phyloP scores from a whole-genome alignment of 257 asterid species.

The Avicennia marina region DNA sequence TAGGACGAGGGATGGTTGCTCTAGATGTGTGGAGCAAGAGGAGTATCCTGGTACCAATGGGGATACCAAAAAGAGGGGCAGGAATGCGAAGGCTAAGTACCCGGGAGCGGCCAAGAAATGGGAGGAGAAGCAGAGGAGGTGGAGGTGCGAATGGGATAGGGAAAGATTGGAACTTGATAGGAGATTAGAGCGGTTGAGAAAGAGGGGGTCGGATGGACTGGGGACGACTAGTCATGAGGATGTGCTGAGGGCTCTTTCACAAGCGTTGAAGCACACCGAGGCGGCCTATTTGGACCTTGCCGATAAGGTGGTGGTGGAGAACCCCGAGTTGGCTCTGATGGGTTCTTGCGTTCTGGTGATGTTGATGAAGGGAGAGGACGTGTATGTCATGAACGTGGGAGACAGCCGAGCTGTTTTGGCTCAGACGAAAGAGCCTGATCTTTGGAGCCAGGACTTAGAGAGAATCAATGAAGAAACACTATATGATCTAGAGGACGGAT shows the following conservation, averaged over 20 bases:
- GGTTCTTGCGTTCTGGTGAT: conserved; percentile 95
- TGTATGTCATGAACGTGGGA: conserved; percentile 91
- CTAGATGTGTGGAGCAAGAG: no score
- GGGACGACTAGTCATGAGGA: conserved; percentile 53
- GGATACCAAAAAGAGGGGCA: no score
- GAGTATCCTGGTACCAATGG: no score
- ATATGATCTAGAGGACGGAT: conserved; percentile 59
- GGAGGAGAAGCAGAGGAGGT: conserved; percentile 84
- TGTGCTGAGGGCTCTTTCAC: conserved; percentile 71
- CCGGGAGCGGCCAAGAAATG: no score
- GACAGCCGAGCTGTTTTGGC: conserved; percentile 95
- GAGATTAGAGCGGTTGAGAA: conserved; percentile 51
- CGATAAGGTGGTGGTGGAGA: conserved; percentile 70
- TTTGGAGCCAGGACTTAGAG: conserved; percentile 95
- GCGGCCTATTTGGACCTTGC: conserved; percentile 76
- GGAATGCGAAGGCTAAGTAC: no score
- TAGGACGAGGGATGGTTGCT: no score
- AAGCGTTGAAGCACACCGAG: conserved; percentile 76
- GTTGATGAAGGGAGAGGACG: conserved; percentile 94
- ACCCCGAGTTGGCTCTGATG: conserved; percentile 96
- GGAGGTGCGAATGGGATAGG: no score
- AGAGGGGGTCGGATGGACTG: conserved; percentile 27
- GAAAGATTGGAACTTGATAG: no score
- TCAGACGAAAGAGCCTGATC: conserved; percentile 70
- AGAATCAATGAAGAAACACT: conserved; percentile 83